These are phyloP conservation scores for Magnaporthiopsis incrustans DNA, from an alignment of 2,329 filamentous ascomycete genomes.

Conservation along the genomic window DNA sequence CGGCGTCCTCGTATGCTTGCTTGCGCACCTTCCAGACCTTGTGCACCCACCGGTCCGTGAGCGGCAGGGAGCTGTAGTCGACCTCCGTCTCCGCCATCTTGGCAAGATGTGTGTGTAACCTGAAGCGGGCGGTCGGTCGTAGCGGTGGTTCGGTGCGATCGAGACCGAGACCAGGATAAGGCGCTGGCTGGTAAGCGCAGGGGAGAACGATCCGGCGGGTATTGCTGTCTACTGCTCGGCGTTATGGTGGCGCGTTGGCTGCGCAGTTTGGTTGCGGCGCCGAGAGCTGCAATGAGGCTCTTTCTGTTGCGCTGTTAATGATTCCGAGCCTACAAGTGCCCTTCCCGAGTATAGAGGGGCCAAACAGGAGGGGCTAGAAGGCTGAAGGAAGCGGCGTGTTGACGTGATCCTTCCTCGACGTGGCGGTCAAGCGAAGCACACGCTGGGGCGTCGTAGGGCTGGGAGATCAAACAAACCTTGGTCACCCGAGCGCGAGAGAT, in stretches of 20 bases:
- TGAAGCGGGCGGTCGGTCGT: too few relatives aligned
- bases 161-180: neutral
- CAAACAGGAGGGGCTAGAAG: neutral
- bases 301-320: neutral
- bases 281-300: neutral
- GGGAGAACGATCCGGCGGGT: neutral
- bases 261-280: too few relatives aligned
- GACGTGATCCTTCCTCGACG: neutral
- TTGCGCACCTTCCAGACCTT: slow-evolving; percentile 98
- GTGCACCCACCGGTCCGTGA: slow-evolving; percentile 75
- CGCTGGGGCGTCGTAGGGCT: neutral
- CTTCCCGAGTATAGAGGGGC: neutral
- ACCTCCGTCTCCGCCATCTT: slow-evolving; percentile 75
- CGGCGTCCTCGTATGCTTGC: slow-evolving; percentile 85
- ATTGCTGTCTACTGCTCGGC: too few relatives aligned
- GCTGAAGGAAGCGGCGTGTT: neutral
- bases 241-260: too few relatives aligned
- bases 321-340: neutral
- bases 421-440: neutral
- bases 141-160: neutral
- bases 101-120: too few relatives aligned
- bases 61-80: slow-evolving; percentile 70
- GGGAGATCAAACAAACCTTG: neutral
- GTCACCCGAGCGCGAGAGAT: neutral
- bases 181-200: neutral